phyloP scores from a whole-genome alignment of 2,329 filamentous ascomycete genomes.

The Ceratocystis colombiana region DNA sequence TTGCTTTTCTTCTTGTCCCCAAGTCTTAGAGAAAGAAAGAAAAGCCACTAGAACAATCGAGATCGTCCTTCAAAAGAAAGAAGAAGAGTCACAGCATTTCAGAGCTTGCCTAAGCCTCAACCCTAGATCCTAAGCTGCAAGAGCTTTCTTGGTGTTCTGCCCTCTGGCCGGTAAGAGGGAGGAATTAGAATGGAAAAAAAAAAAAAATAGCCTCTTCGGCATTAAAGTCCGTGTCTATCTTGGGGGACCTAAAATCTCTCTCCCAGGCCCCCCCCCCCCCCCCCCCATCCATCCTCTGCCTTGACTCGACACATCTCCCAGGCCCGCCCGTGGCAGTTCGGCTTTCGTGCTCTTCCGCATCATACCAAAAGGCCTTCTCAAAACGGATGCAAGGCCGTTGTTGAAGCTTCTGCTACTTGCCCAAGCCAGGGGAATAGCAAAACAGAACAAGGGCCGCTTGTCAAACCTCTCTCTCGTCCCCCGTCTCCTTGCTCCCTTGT shows the following conservation, averaged over 20 bases:
- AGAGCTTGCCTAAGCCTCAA: not conserved
- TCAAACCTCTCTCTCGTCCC: not conserved
- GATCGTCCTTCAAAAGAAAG: constrained; percentile 5
- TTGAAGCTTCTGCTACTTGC: not conserved
- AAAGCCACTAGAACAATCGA: constrained; percentile 5
- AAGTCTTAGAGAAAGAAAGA: not conserved
- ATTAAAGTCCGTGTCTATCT: too few relatives aligned
- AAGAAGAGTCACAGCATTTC: constrained; percentile 6
- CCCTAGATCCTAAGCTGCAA: not conserved
- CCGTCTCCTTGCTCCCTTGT: not conserved
- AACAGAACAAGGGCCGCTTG: not conserved
- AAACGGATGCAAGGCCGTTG: not conserved
- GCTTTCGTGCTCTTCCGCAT: not conserved
- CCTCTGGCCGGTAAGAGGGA: too few relatives aligned
- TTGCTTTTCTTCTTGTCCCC: not conserved
- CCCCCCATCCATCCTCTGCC: not conserved
- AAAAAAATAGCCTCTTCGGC: not conserved
- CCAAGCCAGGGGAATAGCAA: not conserved
- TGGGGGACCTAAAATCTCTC: not conserved
- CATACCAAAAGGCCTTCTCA: not conserved
- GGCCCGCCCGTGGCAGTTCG: not conserved
- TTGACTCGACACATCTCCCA: not conserved
- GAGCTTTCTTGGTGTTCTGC: not conserved
- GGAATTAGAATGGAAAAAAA: too few relatives aligned
- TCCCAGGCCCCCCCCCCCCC: too few relatives aligned